Conservation (phyloP, 192 early-diverging fungal species). For the Coemansia javaensis region DNA sequence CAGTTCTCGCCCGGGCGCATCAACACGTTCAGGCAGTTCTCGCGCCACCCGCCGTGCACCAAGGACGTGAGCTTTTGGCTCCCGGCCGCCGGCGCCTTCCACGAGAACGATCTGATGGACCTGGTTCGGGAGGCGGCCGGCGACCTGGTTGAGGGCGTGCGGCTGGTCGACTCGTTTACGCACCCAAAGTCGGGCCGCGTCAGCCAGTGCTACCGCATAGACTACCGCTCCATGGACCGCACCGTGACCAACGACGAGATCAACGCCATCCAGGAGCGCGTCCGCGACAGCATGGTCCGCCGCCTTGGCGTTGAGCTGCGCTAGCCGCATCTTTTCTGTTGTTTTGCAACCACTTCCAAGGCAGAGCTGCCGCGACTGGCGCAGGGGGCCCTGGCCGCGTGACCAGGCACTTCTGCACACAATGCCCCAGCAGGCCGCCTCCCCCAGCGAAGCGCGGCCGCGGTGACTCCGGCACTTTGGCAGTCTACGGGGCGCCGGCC, state of each 20-base stretch:
- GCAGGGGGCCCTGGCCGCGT: too few species aligned
- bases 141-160: slow-evolving; percentile 86
- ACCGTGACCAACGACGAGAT: slow-evolving; percentile 94
- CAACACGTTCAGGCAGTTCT: slow-evolving; percentile 78
- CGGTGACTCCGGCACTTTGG: too few species aligned
- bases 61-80: slow-evolving; percentile 97
- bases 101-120: slow-evolving; percentile 94
- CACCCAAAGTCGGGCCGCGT: slow-evolving; percentile 79
- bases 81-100: slow-evolving; percentile 54
- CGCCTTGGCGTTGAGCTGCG: slow-evolving; percentile 75
- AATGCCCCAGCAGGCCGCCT: too few species aligned
- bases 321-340: slow-evolving; percentile 16
- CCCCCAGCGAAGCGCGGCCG: too few species aligned
- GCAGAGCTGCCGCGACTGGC: too few species aligned
- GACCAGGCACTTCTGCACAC: too few species aligned
- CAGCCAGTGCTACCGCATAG: slow-evolving; percentile 89
- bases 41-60: slow-evolving; percentile 84
- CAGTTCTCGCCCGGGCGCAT: slow-evolving; percentile 76
- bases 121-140: slow-evolving; percentile 87
- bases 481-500: too few species aligned
- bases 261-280: slow-evolving; percentile 80
- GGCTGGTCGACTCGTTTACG: slow-evolving; percentile 83
- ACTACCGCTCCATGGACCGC: slow-evolving; percentile 95
- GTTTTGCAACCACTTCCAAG: too few species aligned
- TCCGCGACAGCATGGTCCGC: slow-evolving; percentile 60